Percentiles rank a stretch among this genome's conserved stretches.
Evolutionary conservation across 495 filamentous ascomycete species (phyloP).

Genomic region (Darksidea phi): DNA sequence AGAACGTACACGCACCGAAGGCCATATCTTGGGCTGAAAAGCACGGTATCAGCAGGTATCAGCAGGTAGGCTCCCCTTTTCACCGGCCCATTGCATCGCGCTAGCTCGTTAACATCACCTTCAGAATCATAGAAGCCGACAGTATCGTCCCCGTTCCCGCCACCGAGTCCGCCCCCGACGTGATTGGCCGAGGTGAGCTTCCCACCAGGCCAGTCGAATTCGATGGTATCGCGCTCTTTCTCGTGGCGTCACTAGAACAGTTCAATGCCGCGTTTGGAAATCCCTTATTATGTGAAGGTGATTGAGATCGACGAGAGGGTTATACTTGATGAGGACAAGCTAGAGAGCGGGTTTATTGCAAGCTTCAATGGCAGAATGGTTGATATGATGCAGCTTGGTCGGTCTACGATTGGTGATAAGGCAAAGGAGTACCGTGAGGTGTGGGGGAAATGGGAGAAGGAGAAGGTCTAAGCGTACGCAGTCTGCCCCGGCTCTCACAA

Average conservation of each 20-base stretch:
- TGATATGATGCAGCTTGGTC: slow-evolving; percentile 1
- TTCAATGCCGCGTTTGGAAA: slow-evolving; percentile 11
- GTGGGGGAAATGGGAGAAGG: slow-evolving; percentile 3
- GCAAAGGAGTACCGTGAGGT: slow-evolving; percentile 12
- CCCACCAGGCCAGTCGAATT: slow-evolving; percentile 5
- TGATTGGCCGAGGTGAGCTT: not conserved
- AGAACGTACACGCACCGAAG: slow-evolving; percentile 14
- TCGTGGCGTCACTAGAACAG: slow-evolving; percentile 1
- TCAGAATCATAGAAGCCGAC: not conserved
- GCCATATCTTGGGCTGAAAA: slow-evolving; percentile 20
- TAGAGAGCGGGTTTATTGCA: not conserved
- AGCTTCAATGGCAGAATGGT: slow-evolving; percentile 10
- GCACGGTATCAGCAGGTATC: slow-evolving; percentile 11
- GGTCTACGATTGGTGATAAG: not conserved
- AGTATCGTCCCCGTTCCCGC: not conserved
- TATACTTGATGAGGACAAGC: slow-evolving; percentile 10
- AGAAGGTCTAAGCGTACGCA: not conserved
- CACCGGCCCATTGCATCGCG: not conserved
- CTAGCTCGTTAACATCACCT: slow-evolving; percentile 1
- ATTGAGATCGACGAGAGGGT: slow-evolving; percentile 11
- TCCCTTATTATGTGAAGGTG: slow-evolving; percentile 12
- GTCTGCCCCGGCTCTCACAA: too few species aligned
- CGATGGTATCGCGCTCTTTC: slow-evolving; percentile 22
- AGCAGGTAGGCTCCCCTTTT: slow-evolving; percentile 8
- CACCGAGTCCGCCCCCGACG: slow-evolving; percentile 4